phyloP scores from a whole-genome alignment of 371 early-diverging fungal genomes.

The Haplosporangium sp. region DNA sequence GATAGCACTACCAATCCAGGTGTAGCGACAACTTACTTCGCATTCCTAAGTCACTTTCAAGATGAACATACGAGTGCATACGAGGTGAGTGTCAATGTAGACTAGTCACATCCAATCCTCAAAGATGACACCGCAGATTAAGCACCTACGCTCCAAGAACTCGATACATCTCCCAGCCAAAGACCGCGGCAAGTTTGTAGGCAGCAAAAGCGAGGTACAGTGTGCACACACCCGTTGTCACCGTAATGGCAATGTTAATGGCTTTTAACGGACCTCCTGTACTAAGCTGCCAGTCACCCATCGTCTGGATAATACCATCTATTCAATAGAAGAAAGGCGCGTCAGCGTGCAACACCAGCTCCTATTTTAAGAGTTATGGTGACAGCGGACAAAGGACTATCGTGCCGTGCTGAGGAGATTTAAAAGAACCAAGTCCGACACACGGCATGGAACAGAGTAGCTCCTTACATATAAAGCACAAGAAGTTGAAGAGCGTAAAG shows the following conservation, averaged over 20 bases:
- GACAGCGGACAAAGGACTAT: constrained; percentile 16
- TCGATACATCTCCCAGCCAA: constrained; percentile 53
- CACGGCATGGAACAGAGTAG: too few relatives aligned
- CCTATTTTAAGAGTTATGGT: not conserved
- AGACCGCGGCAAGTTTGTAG: constrained; percentile 38
- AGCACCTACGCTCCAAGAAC: constrained; percentile 53
- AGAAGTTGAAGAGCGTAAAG: constrained; percentile 38
- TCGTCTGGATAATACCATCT: constrained; percentile 48
- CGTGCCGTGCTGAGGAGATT: too few relatives aligned
- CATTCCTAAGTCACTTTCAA: constrained; percentile 36
- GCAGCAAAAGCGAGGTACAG: constrained; percentile 27
- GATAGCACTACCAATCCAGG: not conserved
- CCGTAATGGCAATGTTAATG: constrained; percentile 32
- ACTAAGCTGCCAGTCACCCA: constrained; percentile 25
- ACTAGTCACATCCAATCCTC: not conserved
- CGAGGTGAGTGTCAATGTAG: too few relatives aligned
- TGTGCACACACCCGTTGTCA: constrained; percentile 40
- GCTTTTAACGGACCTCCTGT: constrained; percentile 14
- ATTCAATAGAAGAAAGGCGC: not conserved
- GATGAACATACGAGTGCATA: not conserved
- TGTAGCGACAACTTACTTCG: constrained; percentile 18
- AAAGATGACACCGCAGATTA: not conserved
- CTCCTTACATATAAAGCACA: constrained; percentile 46
- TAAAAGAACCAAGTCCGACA: too few relatives aligned
- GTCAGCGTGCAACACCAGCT: not conserved